Evolutionary conservation across 257 asterid genomes (phyloP).

Genomic region (Scutellaria galericulata): DNA sequence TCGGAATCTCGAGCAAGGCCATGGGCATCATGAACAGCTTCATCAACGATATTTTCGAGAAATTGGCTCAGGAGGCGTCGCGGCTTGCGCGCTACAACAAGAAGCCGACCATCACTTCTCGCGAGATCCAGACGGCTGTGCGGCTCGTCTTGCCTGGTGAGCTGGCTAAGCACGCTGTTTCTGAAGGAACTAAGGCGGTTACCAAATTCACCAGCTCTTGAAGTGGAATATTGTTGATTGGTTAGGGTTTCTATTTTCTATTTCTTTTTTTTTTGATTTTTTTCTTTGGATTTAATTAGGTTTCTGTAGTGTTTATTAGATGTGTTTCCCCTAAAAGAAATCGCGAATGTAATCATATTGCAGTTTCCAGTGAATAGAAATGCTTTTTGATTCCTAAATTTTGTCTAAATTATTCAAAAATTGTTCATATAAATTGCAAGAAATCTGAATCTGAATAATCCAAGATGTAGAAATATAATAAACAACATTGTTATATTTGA

Average conservation of each 20-base stretch:
- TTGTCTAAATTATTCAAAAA: not conserved
- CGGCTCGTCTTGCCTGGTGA: conserved; percentile 68
- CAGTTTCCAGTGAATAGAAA: not conserved
- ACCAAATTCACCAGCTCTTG: conserved; percentile 70
- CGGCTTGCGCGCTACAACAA: conserved; percentile 63
- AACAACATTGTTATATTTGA: too few species aligned
- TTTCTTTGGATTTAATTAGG: not conserved
- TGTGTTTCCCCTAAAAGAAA: not conserved
- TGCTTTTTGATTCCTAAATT: not conserved
- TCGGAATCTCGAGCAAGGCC: conserved; percentile 75
- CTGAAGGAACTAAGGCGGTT: conserved; percentile 76
- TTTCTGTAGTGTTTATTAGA: not conserved
- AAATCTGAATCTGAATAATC: not conserved
- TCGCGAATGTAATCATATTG: conserved; percentile 23
- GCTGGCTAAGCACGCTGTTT: conserved; percentile 68
- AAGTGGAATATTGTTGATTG: not conserved
- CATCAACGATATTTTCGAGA: conserved; percentile 71
- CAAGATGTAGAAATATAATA: too few species aligned
- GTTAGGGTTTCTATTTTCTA: not conserved
- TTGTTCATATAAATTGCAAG: not conserved
- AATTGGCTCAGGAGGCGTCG: conserved; percentile 63
- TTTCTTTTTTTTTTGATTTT: not conserved
- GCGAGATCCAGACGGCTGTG: conserved; percentile 75
- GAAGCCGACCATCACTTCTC: conserved; percentile 72
- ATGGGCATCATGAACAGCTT: conserved; percentile 82